Conservation (phyloP, 2,329 filamentous ascomycete species). For the Chalaropsis ovoidea region DNA sequence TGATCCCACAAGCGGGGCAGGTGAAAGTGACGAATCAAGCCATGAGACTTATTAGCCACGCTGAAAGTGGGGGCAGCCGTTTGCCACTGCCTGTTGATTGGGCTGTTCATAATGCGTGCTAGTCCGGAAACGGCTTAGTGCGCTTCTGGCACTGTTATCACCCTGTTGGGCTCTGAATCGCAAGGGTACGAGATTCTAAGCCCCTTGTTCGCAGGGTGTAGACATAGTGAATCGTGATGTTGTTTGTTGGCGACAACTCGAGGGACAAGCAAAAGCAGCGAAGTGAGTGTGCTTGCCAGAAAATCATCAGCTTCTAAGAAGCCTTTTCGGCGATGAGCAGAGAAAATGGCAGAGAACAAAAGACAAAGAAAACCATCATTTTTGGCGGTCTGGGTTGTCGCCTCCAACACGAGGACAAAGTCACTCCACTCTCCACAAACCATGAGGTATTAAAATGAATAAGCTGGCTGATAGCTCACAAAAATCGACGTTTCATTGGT, state of each 20-base stretch:
- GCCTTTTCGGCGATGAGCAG: too few species aligned
- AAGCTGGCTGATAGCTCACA: not conserved
- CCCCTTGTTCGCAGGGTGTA: not conserved
- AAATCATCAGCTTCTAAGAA: too few species aligned
- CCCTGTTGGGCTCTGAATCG: not conserved
- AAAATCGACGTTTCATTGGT: not conserved
- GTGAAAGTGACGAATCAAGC: constrained; percentile 10
- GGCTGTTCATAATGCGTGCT: constrained; percentile 9
- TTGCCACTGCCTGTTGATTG: constrained; percentile 25
- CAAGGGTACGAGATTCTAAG: not conserved
- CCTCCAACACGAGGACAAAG: not conserved
- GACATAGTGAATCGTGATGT: not conserved
- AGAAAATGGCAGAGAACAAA: not conserved
- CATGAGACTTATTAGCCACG: constrained; percentile 14
- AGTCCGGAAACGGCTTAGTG: constrained; percentile 17
- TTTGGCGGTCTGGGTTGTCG: not conserved
- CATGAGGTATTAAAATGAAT: constrained; percentile 1
- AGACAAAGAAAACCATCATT: not conserved
- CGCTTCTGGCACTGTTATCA: not conserved
- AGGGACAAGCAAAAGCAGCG: too few species aligned
- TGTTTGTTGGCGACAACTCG: too few species aligned
- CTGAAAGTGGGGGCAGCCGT: constrained; percentile 13
- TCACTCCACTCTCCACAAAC: not conserved
- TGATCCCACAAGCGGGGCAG: constrained; percentile 11
- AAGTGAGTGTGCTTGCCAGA: too few species aligned